Evolutionary conservation across 2,329 filamentous ascomycete species (phyloP), one percentile per base, ranked within the genome.

Genomic region (Penicillium sp.): DNA sequence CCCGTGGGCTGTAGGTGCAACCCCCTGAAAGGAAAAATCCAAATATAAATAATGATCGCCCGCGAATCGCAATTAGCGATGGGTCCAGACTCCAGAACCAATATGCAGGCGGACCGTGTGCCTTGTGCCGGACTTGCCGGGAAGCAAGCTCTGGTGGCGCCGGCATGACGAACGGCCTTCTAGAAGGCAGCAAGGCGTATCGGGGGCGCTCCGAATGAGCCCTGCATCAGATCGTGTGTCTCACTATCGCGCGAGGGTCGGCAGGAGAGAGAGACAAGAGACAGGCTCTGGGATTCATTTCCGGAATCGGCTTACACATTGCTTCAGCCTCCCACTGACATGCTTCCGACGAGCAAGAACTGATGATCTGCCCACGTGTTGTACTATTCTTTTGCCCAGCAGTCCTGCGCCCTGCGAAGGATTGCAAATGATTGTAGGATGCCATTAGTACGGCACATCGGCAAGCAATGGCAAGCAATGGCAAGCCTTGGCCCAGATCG

Each of bases 391-490:
- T 35, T 46, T 18, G n/a, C 44, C 6, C 16, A 33, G 27, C 27
- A 33, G 10, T 16, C 16, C 31, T 27, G 13, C 16, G 7, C 44
- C 37, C 6, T 24, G 22, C 6, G 9, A 10, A 13, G 43, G 43
- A 46, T 46, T 46, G 43, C 9, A 40, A 35, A 24, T 51, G 35
- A 10, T 37, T 39, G 49, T 46, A 47, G 54, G 27, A 44, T 18
- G 6, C 14, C 33, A 43, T 54, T 50, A 36, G 53, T 40, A 27
- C 35, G 37, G 50, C 50, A 52, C 31, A 13, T 9, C 31, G 31
- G 36, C 27, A 56, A 56, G 49, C 50, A 54, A 36, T 24, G 31
- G 44, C 31, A 57, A 37, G 54, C 50, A 54, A 36, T 33, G 43
- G 44, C 31, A 57, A 37, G 54, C 43, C 18, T 50, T 22, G 27